Evolutionary conservation across 129 eudicot genomes (phyloP), one percentile per base, ranked within the genome.

Genomic region (Centaurea solstitialis): DNA sequence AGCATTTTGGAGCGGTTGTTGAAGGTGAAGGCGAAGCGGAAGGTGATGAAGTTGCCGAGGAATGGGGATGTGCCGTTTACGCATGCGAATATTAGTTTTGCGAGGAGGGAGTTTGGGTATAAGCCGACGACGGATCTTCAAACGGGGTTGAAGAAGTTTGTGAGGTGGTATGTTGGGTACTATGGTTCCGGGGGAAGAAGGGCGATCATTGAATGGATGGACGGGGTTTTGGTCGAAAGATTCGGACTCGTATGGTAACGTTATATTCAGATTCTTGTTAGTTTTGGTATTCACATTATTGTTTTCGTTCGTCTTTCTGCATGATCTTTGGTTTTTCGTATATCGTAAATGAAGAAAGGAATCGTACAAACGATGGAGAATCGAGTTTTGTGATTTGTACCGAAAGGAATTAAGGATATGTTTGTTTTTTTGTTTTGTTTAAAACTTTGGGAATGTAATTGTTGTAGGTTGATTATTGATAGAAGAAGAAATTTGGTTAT

Each of bases 1-100:
- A 86, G 91, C 67, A 90, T 93, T 87, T 93, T 93, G 91, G 98
- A 93, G 80, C 82, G 87, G 59, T 68, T 93, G 79, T 84, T 93
- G 71, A 93, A 93, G 70, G 93, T 90, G 80, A 90, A 90, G 83
- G 98, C 96, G 0, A 93, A 93, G 61, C 83, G 89, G 43, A 40
- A 24, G 59, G 45, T 90, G 11, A 90, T 69, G 91, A 93, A 90
- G 84, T 78, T 93, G 86, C 98, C 98, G 15, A 86, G 98, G 68
- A 93, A 93, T 66, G 98, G 98, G 20, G 98, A 93, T 79, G 98
- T 93, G 43, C 96, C 68, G 26, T 93, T 83, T 84, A 93, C 98
- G 0, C 98, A 93, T 50, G 98, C 98, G 2, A 93, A 93, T 80
- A 90, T 93, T 76, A 93, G 92, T 77, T 89, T n/a, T 62, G 98